Conservation (phyloP, 2,329 filamentous ascomycete species). For the Exophiala aquamarina region DNA sequence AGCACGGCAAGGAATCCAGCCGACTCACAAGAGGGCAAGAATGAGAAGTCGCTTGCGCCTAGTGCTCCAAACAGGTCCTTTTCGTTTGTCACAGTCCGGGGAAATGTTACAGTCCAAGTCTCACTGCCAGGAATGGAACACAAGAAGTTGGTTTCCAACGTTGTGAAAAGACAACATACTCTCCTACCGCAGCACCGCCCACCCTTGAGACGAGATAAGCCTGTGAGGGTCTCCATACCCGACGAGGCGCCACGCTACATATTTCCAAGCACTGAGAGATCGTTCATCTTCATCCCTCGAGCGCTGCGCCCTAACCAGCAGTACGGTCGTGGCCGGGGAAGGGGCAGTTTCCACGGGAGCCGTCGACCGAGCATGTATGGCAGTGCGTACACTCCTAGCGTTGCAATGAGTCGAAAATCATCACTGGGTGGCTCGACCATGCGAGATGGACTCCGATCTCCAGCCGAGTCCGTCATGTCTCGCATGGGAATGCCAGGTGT, state of each 20-base stretch:
- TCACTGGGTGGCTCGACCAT: conserved; percentile 60
- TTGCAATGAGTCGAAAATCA: conserved; percentile 85
- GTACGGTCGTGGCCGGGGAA: conserved; percentile 65
- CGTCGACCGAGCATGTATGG: conserved; percentile 83
- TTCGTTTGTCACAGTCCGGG: conserved; percentile 79
- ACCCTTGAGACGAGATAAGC: conserved; percentile 91
- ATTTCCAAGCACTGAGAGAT: conserved; percentile 83
- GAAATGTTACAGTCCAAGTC: conserved; percentile 81
- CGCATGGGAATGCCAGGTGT: conserved; percentile 58
- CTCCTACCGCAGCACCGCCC: conserved; percentile 93
- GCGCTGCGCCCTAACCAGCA: conserved; percentile 92
- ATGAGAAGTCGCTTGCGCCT: conserved; percentile 30
- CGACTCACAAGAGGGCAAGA: conserved; percentile 9
- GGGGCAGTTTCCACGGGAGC: conserved; percentile 70
- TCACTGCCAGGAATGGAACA: conserved; percentile 73
- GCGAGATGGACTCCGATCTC: conserved; percentile 75
- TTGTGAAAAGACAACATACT: conserved; percentile 86
- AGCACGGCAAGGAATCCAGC: conserved; percentile 34
- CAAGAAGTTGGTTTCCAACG: conserved; percentile 69
- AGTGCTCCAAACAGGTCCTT: conserved; percentile 69
- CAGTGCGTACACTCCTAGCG: conserved; percentile 80
- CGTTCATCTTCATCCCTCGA: conserved; percentile 96
- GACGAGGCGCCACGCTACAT: conserved; percentile 76
- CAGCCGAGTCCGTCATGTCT: conserved; percentile 74
- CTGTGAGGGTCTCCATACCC: conserved; percentile 88